Conservation (phyloP, 2,329 filamentous ascomycete genomes). For the Endoconidiophora polonica region DNA sequence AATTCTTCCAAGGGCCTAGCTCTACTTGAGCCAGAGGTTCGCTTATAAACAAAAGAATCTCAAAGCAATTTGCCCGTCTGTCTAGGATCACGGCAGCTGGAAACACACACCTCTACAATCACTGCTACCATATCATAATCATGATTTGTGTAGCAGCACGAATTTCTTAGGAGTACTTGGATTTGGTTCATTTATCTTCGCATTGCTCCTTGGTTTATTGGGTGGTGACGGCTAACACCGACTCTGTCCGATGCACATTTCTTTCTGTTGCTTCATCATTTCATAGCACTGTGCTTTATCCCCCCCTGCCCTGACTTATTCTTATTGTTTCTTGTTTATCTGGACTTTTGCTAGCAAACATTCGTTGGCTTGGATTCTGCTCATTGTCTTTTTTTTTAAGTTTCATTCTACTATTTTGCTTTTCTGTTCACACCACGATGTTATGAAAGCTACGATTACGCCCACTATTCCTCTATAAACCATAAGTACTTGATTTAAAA, state of each 20-base stretch:
- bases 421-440: conserved; percentile 5
- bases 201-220: background rate
- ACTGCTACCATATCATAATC: background rate
- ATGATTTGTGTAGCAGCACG: background rate
- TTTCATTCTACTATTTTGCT: background rate
- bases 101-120: background rate
- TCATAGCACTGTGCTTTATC: background rate
- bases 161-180: background rate
- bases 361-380: background rate
- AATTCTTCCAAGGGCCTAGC: background rate
- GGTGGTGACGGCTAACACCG: background rate
- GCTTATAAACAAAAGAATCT: conserved; percentile 1
- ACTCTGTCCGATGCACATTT: too few relatives aligned
- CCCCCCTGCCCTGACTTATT: background rate
- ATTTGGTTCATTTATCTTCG: background rate
- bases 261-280: background rate
- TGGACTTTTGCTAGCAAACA: too few relatives aligned
- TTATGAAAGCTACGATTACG: conserved; percentile 9
- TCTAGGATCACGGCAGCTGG: too few relatives aligned
- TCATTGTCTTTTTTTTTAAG: background rate
- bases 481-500: background rate
- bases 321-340: background rate
- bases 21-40: conserved; percentile 8
- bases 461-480: too few relatives aligned
- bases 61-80: too few relatives aligned